Evolutionary conservation across 2,329 filamentous ascomycete species (phyloP).

Genomic region (Ceratocystiopsis brevicomis): DNA sequence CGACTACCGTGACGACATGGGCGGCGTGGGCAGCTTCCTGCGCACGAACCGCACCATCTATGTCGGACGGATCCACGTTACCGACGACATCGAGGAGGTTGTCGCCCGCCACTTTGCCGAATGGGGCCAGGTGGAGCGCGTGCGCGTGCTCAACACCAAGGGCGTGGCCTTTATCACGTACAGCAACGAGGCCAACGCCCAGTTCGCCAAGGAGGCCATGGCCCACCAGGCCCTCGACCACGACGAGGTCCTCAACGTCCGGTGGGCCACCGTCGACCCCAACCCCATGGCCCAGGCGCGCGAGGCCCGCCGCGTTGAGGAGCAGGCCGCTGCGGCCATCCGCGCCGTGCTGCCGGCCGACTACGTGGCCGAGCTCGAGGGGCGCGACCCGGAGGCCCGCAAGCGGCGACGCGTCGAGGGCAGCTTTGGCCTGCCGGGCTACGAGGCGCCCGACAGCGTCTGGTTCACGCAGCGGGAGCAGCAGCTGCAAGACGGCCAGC

Average conservation of each 20-base stretch:
- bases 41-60: constrained; percentile 89
- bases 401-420: constrained; percentile 84
- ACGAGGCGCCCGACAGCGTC: constrained; percentile 84
- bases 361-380: constrained; percentile 87
- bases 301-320: constrained; percentile 74
- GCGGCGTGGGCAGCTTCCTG: constrained; percentile 85
- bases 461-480: constrained; percentile 61
- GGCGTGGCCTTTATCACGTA: constrained; percentile 96
- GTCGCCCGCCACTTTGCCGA: constrained; percentile 89
- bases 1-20: constrained; percentile 95
- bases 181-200: constrained; percentile 68
- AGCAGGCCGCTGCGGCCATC: constrained; percentile 91
- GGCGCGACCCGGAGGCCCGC: constrained; percentile 65
- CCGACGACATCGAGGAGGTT: constrained; percentile 91
- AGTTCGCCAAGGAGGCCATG: constrained; percentile 93
- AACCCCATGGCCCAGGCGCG: constrained; percentile 89
- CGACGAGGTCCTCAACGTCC: constrained; percentile 80
- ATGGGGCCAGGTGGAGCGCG: constrained; percentile 84
- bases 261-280: constrained; percentile 92
- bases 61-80: constrained; percentile 82
- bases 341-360: constrained; percentile 70
- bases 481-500: constrained; percentile 35
- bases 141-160: constrained; percentile 68
- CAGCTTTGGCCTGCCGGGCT: constrained; percentile 72
- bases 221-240: constrained; percentile 84